Evolutionary conservation across 371 early-diverging fungal genomes (phyloP).

Genomic region (Synchytrium microbalum): DNA sequence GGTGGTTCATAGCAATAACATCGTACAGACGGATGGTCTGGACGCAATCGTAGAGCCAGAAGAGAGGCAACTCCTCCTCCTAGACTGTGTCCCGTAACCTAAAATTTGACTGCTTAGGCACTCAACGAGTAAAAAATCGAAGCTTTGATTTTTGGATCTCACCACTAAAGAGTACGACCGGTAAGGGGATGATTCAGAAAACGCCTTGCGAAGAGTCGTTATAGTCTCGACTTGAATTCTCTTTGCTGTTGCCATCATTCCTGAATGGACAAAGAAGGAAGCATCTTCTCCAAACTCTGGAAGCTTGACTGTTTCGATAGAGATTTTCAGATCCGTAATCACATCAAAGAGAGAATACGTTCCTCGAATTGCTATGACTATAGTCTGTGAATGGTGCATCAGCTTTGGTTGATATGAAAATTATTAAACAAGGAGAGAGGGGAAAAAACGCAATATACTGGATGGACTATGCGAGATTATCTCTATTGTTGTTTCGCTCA

Average conservation of each 20-base stretch:
- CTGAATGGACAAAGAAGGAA: background rate
- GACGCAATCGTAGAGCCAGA: background rate
- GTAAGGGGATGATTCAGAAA: background rate
- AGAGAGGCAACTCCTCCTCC: background rate
- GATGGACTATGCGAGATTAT: too few relatives aligned
- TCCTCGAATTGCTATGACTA: background rate
- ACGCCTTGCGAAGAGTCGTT: background rate
- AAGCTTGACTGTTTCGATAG: background rate
- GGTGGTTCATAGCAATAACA: constrained; percentile 1
- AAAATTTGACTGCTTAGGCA: too few relatives aligned
- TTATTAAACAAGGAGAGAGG: too few relatives aligned
- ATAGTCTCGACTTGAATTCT: background rate
- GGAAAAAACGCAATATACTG: too few relatives aligned
- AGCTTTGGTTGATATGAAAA: background rate
- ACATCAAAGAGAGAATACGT: background rate
- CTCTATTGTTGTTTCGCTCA: too few relatives aligned
- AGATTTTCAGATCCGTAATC: background rate
- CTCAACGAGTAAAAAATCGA: too few relatives aligned
- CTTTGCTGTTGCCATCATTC: background rate
- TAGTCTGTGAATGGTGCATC: background rate
- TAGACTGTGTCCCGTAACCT: background rate
- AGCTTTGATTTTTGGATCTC: too few relatives aligned
- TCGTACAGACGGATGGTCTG: background rate
- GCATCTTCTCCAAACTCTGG: background rate
- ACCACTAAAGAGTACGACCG: background rate